These are phyloP conservation scores for Xylaria digitata DNA, from an alignment of 2,329 filamentous ascomycete genomes.

Conservation along the genomic window DNA sequence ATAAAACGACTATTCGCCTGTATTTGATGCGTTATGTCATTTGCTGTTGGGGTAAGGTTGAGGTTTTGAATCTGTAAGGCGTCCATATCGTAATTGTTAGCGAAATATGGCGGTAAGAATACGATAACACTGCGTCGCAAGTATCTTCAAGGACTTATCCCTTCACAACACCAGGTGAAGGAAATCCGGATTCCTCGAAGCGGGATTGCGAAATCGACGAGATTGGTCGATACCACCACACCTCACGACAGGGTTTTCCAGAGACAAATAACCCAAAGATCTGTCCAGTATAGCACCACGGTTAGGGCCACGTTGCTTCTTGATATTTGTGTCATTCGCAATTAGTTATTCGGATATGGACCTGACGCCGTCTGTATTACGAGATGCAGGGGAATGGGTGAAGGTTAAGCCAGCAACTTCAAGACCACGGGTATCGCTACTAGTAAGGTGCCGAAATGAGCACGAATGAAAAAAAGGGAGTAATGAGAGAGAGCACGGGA, in stretches of 20 bases:
- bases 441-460: constrained; percentile 29
- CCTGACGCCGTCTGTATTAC: neutral
- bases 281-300: constrained; percentile 11
- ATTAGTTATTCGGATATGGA: neutral
- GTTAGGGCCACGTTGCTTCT: constrained; percentile 1
- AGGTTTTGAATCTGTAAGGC: constrained; percentile 35
- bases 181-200: neutral
- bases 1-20: constrained; percentile 49
- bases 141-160: neutral
- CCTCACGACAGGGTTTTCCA: neutral
- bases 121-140: constrained; percentile 6
- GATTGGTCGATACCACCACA: constrained; percentile 4
- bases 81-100: constrained; percentile 43
- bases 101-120: constrained; percentile 22
- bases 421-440: constrained; percentile 22
- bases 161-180: constrained; percentile 13
- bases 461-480: constrained; percentile 36
- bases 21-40: constrained; percentile 45
- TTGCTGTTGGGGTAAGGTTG: constrained; percentile 40
- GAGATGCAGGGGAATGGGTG: constrained; percentile 16
- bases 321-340: constrained; percentile 1
- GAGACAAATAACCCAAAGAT: neutral
- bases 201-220: neutral
- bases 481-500: constrained; percentile 20
- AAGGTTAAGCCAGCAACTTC: constrained; percentile 31